Evolutionary conservation across 2,329 filamentous ascomycete species (phyloP), one percentile per base, ranked within the genome.

Genomic region (Alternaria longipes): DNA sequence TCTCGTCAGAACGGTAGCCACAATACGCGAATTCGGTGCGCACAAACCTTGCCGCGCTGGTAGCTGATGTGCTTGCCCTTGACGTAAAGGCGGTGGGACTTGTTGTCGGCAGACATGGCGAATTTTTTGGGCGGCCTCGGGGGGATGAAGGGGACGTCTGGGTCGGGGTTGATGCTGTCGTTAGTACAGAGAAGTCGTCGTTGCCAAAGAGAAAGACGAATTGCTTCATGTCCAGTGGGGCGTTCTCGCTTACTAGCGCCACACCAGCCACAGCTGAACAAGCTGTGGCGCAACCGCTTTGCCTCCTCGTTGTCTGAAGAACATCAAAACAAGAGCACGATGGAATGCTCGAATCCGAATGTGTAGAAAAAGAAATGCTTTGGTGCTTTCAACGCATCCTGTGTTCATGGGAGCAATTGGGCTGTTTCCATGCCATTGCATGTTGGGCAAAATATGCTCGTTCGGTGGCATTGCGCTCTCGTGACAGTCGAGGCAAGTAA

Each of bases 1-100:
- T 56, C 30, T 38, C 22, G 53, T 46, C 32, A 55, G 51, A 44
- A 54, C 38, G 51, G 41, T 52, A 38, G 44, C 54, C 54, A 55
- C 42, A 59, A 32, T 50, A 56, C 60, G 44, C 52, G 40, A 60
- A 38, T 45, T 56, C 38, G 54, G 42, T 46, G 40, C 42, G 41
- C 63, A 57, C 55, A 52, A 51, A 61, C 66, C 58, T 74, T 73
- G 69, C 91, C 74, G 84, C 94, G 92, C 89, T 97, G 91, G 89
- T 97, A 97, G 86, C 69, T 71, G 63, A 98, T 87, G 90, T 98
- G 94, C 85, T 93, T 94, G 87, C 93, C 94, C 93, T 80, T 80
- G 62, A 80, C 78, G 69, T 80, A 80, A 69, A 80, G 74, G 69
- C 74, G 74, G 72, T 77, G 74, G 68, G 71, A 74, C 67, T 74